Conservation (phyloP, 2,329 filamentous ascomycete species). For the Chlorencoelia australis region DNA sequence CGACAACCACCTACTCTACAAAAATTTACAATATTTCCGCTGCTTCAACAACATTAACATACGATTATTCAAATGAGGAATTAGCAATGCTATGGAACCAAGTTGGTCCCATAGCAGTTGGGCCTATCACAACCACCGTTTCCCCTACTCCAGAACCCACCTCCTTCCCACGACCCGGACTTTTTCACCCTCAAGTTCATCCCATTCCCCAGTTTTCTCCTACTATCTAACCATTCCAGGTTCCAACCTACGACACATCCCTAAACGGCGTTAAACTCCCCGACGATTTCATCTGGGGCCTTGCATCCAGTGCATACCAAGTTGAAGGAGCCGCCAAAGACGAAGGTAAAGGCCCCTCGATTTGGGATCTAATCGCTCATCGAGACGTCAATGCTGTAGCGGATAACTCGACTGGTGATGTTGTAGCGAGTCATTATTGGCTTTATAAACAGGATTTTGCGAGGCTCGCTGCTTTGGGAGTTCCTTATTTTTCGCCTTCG, state of each 20-base stretch:
- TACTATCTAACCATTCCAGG: conserved; percentile 13
- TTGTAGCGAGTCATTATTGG: conserved; percentile 43
- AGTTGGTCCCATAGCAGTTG: conserved; percentile 32
- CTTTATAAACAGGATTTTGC: conserved; percentile 47
- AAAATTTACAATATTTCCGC: conserved; percentile 32
- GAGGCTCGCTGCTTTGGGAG: conserved; percentile 40
- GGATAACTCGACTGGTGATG: conserved; percentile 36
- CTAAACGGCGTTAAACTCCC: conserved; percentile 30
- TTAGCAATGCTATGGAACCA: conserved; percentile 36
- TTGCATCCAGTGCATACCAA: conserved; percentile 37
- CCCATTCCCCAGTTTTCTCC: too few species aligned
- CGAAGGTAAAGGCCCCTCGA: conserved; percentile 34
- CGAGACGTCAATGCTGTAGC: conserved; percentile 22
- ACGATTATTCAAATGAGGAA: conserved; percentile 37
- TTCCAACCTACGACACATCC: conserved; percentile 18
- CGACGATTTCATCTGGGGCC: conserved; percentile 34
- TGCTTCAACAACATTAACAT: conserved; percentile 32
- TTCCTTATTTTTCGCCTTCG: conserved; percentile 37
- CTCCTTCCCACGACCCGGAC: conserved; percentile 29
- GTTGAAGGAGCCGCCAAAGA: conserved; percentile 37
- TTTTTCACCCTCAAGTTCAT: conserved; percentile 35
- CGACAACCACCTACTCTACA: conserved; percentile 11
- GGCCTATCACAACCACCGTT: conserved; percentile 33
- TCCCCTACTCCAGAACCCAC: conserved; percentile 33
- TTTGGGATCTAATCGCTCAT: conserved; percentile 32